A percentile compares a stretch with the other conserved stretches of the same genome.
These are phyloP conservation scores for Dipteronia dyeriana DNA, from an alignment of 345 rosid genomes.

Conservation along the genomic window DNA sequence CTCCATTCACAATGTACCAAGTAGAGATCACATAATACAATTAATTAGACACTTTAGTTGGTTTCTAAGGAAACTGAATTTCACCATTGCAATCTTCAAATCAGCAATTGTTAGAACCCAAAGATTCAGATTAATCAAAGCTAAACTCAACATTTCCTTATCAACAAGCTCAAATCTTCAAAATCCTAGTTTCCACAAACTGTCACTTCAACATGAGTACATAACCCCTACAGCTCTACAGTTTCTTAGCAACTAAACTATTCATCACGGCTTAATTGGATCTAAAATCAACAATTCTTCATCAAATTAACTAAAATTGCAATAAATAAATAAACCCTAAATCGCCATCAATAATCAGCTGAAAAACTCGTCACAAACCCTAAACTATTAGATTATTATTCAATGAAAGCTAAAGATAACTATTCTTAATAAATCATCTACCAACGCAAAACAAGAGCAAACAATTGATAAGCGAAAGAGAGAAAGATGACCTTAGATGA, in stretches of 20 bases:
- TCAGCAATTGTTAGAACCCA: not conserved
- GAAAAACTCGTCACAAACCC: not conserved
- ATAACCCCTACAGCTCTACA: too few species aligned
- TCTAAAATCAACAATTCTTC: not conserved
- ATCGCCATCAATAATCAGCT: not conserved
- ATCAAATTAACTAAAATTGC: not conserved
- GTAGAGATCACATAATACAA: not conserved
- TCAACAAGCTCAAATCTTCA: not conserved
- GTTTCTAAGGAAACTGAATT: not conserved
- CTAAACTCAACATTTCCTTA: not conserved
- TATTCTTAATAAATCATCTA: not conserved
- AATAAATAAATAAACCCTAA: not conserved
- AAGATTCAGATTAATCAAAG: not conserved
- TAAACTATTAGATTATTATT: not conserved
- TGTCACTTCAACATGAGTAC: too few species aligned
- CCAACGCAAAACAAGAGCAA: not conserved
- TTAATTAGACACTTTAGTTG: not conserved
- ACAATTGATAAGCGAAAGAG: not conserved
- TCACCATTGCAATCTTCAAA: not conserved
- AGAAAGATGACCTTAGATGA: conserved; percentile 46
- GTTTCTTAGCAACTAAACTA: not conserved
- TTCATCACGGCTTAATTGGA: not conserved
- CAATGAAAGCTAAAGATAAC: not conserved
- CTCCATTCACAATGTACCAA: not conserved
- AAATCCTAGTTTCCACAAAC: not conserved